Evolutionary conservation across 2,329 filamentous ascomycete species (phyloP), one percentile per base, ranked within the genome.

Genomic region (Fusarium sp.): DNA sequence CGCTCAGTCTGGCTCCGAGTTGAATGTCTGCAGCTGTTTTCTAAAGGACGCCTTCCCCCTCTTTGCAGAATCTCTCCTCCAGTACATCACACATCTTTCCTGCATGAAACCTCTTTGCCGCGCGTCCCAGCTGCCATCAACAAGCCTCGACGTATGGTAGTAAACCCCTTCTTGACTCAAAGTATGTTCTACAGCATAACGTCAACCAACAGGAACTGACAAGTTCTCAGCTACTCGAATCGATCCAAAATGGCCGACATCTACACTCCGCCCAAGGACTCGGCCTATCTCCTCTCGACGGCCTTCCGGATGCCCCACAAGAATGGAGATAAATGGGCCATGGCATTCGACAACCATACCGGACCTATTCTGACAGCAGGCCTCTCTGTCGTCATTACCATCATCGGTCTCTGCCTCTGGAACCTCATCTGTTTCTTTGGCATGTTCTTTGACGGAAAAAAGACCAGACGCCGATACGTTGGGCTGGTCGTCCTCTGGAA

Each of bases 401-500:
- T 58, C 34, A 8, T 37, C 9, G n/a, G n/a, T n/a, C 20, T 38
- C 34, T 38, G 20, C 22, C 54, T 58, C 35, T 58, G 54, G 54
- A 58, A 38, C 34, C 22, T 58, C 8, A 37, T 58, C 10, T 8
- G 34, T 11, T 58, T 58, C 34, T 3, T 58, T 11, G 34, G 54
- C 22, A 58, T 58, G 35, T 38, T 58, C 16, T 58, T 58, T 31
- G 54, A 13, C 16, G 54, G 54, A 0, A 38, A 29, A 13, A 22
- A 45, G 20, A 61, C 35, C 22, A 24, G 37, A 29, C 37, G 58
- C 5, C 38, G 58, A 61, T 61, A 61, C 27, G 58, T 45, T 20
- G 57, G 18, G 18, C 10, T 60, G 57, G 57, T 60, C n/a, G 22
- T 18, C 20, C 57, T 60, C 14, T 60, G 57, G 57, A 60, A 60